phyloP scores from a whole-genome alignment of 768 basidiomycete species.

The Tricholoma matsutake region DNA sequence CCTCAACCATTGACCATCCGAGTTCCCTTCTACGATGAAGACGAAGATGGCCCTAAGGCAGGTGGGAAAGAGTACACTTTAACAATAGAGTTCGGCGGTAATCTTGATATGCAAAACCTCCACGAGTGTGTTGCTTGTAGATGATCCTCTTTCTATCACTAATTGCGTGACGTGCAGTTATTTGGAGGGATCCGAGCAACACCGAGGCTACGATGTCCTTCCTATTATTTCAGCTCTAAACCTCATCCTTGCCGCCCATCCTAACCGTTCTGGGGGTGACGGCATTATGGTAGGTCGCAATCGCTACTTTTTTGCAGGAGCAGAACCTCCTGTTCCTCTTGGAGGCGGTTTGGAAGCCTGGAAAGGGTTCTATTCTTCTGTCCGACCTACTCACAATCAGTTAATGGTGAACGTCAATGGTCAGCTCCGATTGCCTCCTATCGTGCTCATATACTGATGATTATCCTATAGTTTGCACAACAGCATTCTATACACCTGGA shows the following conservation, averaged over 20 bases:
- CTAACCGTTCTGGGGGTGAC: slow-evolving; percentile 49
- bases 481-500: slow-evolving; percentile 57
- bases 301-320: slow-evolving; percentile 58
- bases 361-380: slow-evolving; percentile 59
- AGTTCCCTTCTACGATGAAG: slow-evolving; percentile 48
- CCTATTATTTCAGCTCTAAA: slow-evolving; percentile 65
- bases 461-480: slow-evolving; percentile 44
- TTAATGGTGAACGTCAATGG: slow-evolving; percentile 64
- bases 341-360: slow-evolving; percentile 54
- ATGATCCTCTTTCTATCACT: slow-evolving; percentile 17
- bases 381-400: slow-evolving; percentile 52
- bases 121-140: slow-evolving; percentile 36
- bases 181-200: slow-evolving; percentile 50
- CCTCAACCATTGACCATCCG: slow-evolving; percentile 42
- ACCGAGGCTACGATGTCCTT: slow-evolving; percentile 52
- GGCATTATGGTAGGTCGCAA: slow-evolving; percentile 66
- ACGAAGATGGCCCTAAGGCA: slow-evolving; percentile 44
- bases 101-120: slow-evolving; percentile 53
- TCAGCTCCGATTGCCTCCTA: slow-evolving; percentile 31
- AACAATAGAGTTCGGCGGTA: slow-evolving; percentile 38
- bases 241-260: slow-evolving; percentile 55
- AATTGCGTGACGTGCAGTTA: slow-evolving; percentile 42
- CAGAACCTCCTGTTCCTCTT: slow-evolving; percentile 46
- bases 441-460: background rate
- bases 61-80: slow-evolving; percentile 47